phyloP scores from a whole-genome alignment of 805 yeast genomes.

The Zygosaccharomyces bailii region DNA sequence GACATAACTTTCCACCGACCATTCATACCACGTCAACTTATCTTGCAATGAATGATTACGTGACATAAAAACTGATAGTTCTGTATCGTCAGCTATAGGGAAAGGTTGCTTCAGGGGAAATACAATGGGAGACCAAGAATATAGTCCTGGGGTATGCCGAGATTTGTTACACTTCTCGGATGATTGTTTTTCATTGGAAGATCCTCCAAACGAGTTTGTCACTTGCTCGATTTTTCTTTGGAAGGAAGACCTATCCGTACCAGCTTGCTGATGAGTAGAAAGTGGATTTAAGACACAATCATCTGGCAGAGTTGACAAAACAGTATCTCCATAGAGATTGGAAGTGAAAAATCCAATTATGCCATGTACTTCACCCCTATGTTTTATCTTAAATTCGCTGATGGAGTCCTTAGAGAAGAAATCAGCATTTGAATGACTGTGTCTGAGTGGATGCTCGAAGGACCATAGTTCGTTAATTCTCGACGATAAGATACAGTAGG shows the following conservation, averaged over 20 bases:
- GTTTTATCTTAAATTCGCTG: constrained; percentile 43
- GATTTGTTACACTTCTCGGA: constrained; percentile 14
- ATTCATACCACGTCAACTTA: constrained; percentile 60
- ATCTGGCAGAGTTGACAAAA: constrained; percentile 32
- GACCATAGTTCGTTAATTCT: constrained; percentile 56
- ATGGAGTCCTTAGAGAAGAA: constrained; percentile 26
- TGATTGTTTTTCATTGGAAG: constrained; percentile 7
- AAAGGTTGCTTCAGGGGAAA: constrained; percentile 59
- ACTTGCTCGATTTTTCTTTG: constrained; percentile 4
- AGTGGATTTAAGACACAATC: constrained; percentile 18
- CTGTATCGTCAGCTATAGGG: constrained; percentile 51
- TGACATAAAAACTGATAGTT: constrained; percentile 49
- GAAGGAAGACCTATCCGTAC: constrained; percentile 32
- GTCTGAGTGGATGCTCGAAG: constrained; percentile 49
- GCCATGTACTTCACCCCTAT: constrained; percentile 63
- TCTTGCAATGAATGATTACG: constrained; percentile 40
- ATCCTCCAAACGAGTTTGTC: not conserved
- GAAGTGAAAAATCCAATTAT: constrained; percentile 74
- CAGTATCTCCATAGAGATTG: constrained; percentile 56
- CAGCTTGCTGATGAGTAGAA: not conserved
- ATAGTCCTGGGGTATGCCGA: constrained; percentile 42
- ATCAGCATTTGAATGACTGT: constrained; percentile 6
- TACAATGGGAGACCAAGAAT: constrained; percentile 68
- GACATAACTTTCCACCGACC: constrained; percentile 55
- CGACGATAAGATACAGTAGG: constrained; percentile 45